phyloP scores from a whole-genome alignment of 2,329 filamentous ascomycete genomes.

The Hypomyces perniciosus region DNA sequence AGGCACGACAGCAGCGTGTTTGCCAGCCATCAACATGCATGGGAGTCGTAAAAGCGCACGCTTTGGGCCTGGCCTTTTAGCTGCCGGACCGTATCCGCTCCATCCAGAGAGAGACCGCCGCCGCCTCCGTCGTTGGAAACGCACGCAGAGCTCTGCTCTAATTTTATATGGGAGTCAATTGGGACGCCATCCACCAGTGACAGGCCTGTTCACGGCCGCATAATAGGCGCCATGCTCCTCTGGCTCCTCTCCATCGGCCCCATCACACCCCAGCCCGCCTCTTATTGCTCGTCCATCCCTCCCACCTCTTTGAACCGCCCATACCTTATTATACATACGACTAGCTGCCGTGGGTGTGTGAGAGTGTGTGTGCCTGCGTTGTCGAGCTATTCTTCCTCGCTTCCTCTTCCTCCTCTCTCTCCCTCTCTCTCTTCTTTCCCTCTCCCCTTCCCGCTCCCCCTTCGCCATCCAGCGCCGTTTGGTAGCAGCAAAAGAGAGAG shows the following conservation, averaged over 20 bases:
- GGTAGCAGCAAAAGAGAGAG: neutral
- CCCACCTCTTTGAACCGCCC: slow-evolving; percentile 5
- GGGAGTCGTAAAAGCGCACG: slow-evolving; percentile 3
- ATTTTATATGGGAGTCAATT: slow-evolving; percentile 37
- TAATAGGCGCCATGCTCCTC: slow-evolving; percentile 39
- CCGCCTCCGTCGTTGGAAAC: slow-evolving; percentile 5
- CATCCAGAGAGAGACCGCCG: slow-evolving; percentile 5
- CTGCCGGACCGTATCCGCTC: slow-evolving; percentile 12
- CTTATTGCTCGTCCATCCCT: slow-evolving; percentile 8
- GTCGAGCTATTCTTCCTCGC: slow-evolving; percentile 12
- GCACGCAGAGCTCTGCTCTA: slow-evolving; percentile 28
- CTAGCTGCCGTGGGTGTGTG: slow-evolving; percentile 6
- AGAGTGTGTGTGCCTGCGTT: slow-evolving; percentile 1
- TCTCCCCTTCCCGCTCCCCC: neutral
- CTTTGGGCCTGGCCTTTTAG: slow-evolving; percentile 2
- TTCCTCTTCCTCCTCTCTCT: slow-evolving; percentile 4
- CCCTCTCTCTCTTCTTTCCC: slow-evolving; percentile 3
- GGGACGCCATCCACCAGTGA: slow-evolving; percentile 38
- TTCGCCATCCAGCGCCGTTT: neutral
- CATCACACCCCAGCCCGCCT: slow-evolving; percentile 22
- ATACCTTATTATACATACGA: slow-evolving; percentile 7
- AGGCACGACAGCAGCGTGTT: neutral
- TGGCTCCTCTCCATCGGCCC: slow-evolving; percentile 23
- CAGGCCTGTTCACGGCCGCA: slow-evolving; percentile 31
- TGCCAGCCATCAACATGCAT: slow-evolving; percentile 8